Evolutionary conservation across 2,329 filamentous ascomycete genomes (phyloP), one percentile per base, ranked within the genome.

Genomic region (Fusarium ramigenum): DNA sequence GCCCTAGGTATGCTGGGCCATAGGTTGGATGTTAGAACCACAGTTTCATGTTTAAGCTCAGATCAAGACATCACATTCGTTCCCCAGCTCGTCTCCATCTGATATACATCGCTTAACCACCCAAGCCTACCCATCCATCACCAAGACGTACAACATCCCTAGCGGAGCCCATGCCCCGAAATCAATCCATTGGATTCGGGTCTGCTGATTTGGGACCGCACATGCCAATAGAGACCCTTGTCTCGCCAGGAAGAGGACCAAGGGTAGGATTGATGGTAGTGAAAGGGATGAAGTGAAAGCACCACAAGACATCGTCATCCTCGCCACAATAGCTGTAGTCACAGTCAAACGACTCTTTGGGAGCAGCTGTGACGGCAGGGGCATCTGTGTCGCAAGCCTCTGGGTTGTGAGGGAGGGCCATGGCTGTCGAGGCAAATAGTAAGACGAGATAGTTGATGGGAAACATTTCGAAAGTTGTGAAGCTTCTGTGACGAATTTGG

Each of bases 241-340:
- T 80, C 76, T 84, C 83, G 5, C 82, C 83, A 7, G 83, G 83
- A 19, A 82, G 57, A 9, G 79, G 79, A 1, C 82, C 83, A 9
- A 74, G 70, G 4, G 73, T 76, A 23, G 75, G 64, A 54, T 84
- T 78, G 65, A 78, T 83, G n/a, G 75, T 75, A 11, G 81, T 84
- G 49, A 83, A 70, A 21, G 82, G 83, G 30, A 75, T 78, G 78
- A 82, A 85, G 74, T 79, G 82, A 69, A 82, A 80, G 74, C 84
- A 84, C 78, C 80, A 84, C 6, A 79, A 79, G 7, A 76, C 78
- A 19, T 73, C 67, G n/a, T 73, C 70, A 21, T 77, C 74, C 46
- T 80, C 79, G 67, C 82, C 80, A 76, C 83, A 83, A 74, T 82
- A 83, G 30, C 72, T 67, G 70, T 80, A 77, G 60, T 81, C 77